A percentile compares a stretch with the other conserved stretches of the same genome.
phyloP scores from a whole-genome alignment of 73 alveolate genomes.

The Paraurostyla sp. region DNA sequence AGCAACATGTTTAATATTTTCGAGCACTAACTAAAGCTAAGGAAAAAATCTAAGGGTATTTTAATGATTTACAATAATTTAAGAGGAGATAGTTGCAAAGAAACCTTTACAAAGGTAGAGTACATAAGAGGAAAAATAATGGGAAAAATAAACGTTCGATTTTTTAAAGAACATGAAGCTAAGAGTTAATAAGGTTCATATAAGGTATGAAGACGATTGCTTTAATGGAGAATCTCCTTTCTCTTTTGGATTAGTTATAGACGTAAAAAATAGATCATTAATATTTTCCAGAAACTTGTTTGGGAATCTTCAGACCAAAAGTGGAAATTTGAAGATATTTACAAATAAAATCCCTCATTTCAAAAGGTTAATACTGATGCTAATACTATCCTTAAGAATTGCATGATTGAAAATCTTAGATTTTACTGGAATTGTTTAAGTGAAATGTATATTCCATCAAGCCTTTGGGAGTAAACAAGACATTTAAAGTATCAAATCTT shows the following conservation, averaged over 20 bases:
- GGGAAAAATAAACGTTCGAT: constrained; percentile 41
- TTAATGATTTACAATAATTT: background rate
- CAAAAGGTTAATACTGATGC: background rate
- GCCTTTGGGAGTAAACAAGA: constrained; percentile 56
- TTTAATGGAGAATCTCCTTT: constrained; percentile 64
- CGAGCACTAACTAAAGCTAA: constrained; percentile 21
- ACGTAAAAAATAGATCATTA: background rate
- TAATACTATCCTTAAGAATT: background rate
- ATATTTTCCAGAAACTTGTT: background rate
- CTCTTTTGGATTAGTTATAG: constrained; percentile 64
- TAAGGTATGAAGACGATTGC: constrained; percentile 72
- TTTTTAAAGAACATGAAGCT: constrained; percentile 47
- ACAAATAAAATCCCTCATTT: background rate
- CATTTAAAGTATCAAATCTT: constrained; percentile 48
- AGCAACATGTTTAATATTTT: constrained; percentile 55
- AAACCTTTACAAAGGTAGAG: background rate
- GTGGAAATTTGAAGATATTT: constrained; percentile 17
- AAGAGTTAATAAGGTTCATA: constrained; percentile 61
- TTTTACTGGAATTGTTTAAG: constrained; percentile 66
- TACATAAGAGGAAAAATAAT: background rate
- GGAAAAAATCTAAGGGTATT: constrained; percentile 8
- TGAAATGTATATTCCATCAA: constrained; percentile 67
- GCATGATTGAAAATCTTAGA: constrained; percentile 30
- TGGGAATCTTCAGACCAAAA: constrained; percentile 50
- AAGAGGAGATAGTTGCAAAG: background rate